phyloP scores from a whole-genome alignment of 148 eudicot species.

The Limonium bicolor region DNA sequence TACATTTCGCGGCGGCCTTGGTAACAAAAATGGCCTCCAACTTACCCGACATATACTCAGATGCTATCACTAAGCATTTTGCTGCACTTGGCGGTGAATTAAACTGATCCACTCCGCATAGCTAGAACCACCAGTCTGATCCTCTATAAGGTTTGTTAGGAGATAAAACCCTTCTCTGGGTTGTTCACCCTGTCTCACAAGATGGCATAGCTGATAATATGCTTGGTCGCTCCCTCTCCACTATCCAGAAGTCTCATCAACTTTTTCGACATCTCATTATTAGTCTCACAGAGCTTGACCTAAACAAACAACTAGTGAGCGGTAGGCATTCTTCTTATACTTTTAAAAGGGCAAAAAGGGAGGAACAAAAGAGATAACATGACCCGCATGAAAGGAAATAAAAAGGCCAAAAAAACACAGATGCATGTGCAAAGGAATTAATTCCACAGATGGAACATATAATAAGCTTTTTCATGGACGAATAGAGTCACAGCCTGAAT shows the following conservation, averaged over 20 bases:
- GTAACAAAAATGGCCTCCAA: no score
- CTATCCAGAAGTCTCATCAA: constrained; percentile 38
- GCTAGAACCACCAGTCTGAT: constrained; percentile 69
- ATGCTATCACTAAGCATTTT: constrained; percentile 31
- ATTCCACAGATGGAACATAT: no score
- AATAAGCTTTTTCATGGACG: background rate
- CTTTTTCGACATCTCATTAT: constrained; percentile 69
- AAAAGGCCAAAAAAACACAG: no score
- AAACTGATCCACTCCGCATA: constrained; percentile 78
- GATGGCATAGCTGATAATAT: constrained; percentile 70
- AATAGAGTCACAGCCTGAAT: no score
- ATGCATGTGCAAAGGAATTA: no score
- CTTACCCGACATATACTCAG: constrained; percentile 59
- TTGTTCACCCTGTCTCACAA: constrained; percentile 95
- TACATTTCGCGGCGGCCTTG: no score
- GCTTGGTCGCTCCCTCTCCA: constrained; percentile 53
- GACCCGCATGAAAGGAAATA: no score
- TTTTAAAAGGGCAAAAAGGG: background rate
- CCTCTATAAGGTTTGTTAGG: constrained; percentile 77
- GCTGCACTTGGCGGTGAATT: constrained; percentile 74
- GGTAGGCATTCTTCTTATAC: background rate
- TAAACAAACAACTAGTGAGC: constrained; percentile 11
- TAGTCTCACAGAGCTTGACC: constrained; percentile 39
- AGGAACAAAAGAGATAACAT: no score
- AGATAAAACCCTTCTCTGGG: constrained; percentile 86